Base-by-base conservation (phyloP, 495 filamentous ascomycete species). In the Geopyxis carbonaria region DNA sequence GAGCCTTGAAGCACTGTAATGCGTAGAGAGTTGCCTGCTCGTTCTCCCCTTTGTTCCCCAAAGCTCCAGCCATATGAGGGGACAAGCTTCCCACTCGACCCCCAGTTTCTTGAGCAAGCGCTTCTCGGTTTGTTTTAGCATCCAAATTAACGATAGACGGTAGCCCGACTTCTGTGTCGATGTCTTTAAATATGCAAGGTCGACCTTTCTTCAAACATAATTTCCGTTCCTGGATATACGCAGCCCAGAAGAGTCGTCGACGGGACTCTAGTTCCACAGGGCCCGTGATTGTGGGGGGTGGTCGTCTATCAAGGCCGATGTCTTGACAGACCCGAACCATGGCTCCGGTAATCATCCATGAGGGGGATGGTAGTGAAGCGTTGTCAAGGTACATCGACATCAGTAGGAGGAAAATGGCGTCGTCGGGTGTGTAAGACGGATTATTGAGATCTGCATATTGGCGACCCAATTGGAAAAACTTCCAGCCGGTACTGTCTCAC, bases 171-270 rank as follows among this genome's bases (percentile, higher is more conserved):
- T 56, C 45, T 11, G 57, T 57, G 14, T 57, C 42, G 23, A 41
- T 23, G 18, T 50, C 48, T 5, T 43, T 30, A 24, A 57, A 48
- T 40, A 53, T 57, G 9, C 50, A 37, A 0, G 45, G 45, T 13
- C 54, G 38, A 10, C 45, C 45, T 24, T 51, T 47, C n/a, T 47
- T 48, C 22, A 57, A 32, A 3, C 41, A 48, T 14, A 50, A 39
- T 22, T 57, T 55, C 7, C 47, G 47, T 16, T 56, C 53, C 27
- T 57, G 52, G 15, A 56, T 47, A 25, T 56, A 56, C 14, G 53
- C 47, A 7, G 48, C 50, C 53, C 53, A 56, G 31, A 56, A 56
- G 19, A 56, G 40, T 10, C 53, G 52, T 11, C 46, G 47, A 4
- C 53, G 47, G n/a, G 34, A 37, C 36, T 56, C 53, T 13, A 51